Base-by-base conservation (phyloP, 495 filamentous ascomycete species). In the Penicillium atrosanguineum region DNA sequence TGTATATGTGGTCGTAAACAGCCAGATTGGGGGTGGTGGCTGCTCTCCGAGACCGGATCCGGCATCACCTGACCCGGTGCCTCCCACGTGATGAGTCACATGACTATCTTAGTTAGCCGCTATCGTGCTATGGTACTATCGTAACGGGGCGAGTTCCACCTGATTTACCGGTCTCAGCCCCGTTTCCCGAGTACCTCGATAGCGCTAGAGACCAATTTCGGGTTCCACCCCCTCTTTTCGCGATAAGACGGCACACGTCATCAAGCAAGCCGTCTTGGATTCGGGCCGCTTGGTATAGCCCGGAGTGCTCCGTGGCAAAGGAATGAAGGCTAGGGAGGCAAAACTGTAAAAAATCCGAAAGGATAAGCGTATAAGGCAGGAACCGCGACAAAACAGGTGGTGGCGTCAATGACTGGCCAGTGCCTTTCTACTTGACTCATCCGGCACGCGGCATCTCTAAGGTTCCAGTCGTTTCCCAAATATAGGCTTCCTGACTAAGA, bases 401-500 rank as follows among this genome's bases (percentile, higher is more conserved):
- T 65, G 63, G 63, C 63, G 60, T 66, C 57, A 54, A 55, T 42
- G 52, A 50, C 16, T 16, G 37, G 37, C 47, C 44, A 51, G 55
- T 53, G 46, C 50, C 52, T 57, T 43, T 50, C 38, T 52, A 31
- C 50, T 63, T 67, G 64, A 67, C 61, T 67, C 64, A 64, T 60
- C 48, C 59, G 58, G 58, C 51, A 59, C 51, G 49, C 57, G 57
- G 57, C 61, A 53, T 54, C 39, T 52, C 46, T 42, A 41, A 47
- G 31, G 46, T 64, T 64, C 64, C 62, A 55, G 58, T 29, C 43
- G 31, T 41, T 64, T 61, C 57, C 52, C 53, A 50, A 38, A 28
- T 58, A 50, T 48, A 47, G 38, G 64, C 60, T 50, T 45, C 44
- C 70, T 73, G 67, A 76, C 69, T 68, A 73, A 73, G 62, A 63